Percentiles rank a stretch among this genome's conserved stretches.
These are phyloP conservation scores for Pharus latifolius DNA, from an alignment of 176 grass and related monocot genomes.

Conservation along the genomic window DNA sequence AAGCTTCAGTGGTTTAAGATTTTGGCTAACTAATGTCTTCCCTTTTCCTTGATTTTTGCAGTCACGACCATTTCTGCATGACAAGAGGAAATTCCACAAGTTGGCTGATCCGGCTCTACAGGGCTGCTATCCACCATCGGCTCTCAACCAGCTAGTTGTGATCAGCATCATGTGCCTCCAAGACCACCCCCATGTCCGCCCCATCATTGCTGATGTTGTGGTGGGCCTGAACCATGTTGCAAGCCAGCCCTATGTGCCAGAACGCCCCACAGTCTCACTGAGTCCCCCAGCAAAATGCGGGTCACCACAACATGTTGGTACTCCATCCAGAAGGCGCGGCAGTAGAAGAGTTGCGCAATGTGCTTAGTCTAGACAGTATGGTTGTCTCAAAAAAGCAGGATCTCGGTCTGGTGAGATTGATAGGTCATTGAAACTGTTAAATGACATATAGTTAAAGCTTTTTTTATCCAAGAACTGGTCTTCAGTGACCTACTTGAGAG, in stretches of 20 bases:
- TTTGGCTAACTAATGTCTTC: not conserved
- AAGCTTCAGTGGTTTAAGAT: not conserved
- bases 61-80: constrained; percentile 65
- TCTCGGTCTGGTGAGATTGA: not conserved
- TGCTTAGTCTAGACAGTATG: constrained; percentile 3
- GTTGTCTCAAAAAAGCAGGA: not conserved
- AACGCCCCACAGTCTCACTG: not conserved
- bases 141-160: constrained; percentile 74
- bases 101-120: constrained; percentile 67
- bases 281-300: constrained; percentile 21
- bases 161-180: constrained; percentile 92
- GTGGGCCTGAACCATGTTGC: constrained; percentile 65
- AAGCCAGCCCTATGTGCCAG: constrained; percentile 43
- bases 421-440: constrained; percentile 23
- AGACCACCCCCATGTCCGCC: constrained; percentile 79
- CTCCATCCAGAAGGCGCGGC: constrained; percentile 44
- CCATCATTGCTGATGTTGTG: constrained; percentile 63
- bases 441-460: constrained; percentile 11
- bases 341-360: constrained; percentile 18
- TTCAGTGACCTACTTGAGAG: not conserved
- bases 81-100: constrained; percentile 61
- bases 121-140: constrained; percentile 43
- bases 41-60: constrained; percentile 20
- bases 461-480: constrained; percentile 28
- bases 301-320: constrained; percentile 18